Percentiles rank a stretch among this genome's conserved stretches.
These are phyloP conservation scores for Hygrocybe punicea DNA, from an alignment of 768 basidiomycete genomes.

Conservation along the genomic window DNA sequence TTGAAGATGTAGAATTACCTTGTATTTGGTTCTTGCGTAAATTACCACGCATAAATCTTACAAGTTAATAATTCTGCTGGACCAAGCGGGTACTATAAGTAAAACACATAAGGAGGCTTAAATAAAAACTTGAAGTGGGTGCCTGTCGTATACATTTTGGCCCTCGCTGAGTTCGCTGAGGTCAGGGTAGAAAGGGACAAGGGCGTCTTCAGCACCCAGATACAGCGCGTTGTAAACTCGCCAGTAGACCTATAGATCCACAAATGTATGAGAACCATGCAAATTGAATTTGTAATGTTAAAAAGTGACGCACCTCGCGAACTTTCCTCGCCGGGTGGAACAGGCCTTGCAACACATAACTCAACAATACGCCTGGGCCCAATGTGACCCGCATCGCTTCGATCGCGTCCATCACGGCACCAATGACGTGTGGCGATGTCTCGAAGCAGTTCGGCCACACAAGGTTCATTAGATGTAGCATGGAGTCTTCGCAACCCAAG, in stretches of 20 bases:
- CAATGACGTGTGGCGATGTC: constrained; percentile 96
- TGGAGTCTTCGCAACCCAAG: constrained; percentile 95
- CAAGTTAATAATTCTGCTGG: not conserved
- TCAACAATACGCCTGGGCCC: constrained; percentile 88
- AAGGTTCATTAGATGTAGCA: constrained; percentile 96
- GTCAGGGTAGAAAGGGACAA: constrained; percentile 95
- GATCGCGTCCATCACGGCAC: constrained; percentile 96
- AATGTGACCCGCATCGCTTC: constrained; percentile 96
- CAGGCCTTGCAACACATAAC: constrained; percentile 90
- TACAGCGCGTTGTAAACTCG: constrained; percentile 93
- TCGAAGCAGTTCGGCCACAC: constrained; percentile 99
- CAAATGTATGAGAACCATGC: too few species aligned
- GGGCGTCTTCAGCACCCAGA: constrained; percentile 82
- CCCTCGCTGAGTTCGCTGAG: constrained; percentile 87
- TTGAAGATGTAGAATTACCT: constrained; percentile 22
- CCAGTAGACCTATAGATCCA: constrained; percentile 66
- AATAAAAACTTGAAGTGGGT: constrained; percentile 81
- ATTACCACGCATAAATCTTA: not conserved
- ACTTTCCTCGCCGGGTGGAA: constrained; percentile 98
- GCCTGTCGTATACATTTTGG: constrained; percentile 83
- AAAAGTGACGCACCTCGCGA: constrained; percentile 55
- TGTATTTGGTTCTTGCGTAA: not conserved
- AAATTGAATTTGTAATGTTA: not conserved
- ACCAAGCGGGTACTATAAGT: not conserved
- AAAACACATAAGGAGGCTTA: constrained; percentile 29